Evolutionary conservation across 2,329 filamentous ascomycete species (phyloP).

Genomic region (Arthroderma sp.): DNA sequence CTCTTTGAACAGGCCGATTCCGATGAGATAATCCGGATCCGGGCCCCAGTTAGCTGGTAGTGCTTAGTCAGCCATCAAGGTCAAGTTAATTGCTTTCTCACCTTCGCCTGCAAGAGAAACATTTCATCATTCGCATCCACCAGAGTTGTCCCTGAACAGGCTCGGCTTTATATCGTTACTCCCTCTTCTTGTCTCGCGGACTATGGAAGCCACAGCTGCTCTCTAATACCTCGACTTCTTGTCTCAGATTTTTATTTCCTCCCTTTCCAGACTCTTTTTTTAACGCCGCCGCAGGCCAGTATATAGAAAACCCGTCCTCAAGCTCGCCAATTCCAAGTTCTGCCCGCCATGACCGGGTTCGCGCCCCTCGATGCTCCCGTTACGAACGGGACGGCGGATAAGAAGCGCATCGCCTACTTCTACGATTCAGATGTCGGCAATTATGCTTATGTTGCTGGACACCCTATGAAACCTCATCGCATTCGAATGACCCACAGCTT

Average conservation of each 20-base stretch:
- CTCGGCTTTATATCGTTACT: not conserved
- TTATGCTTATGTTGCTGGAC: constrained; percentile 79
- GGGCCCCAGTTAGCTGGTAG: not conserved
- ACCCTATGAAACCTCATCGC: constrained; percentile 56
- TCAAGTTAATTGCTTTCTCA: not conserved
- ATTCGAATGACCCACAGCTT: constrained; percentile 55
- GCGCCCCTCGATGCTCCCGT: constrained; percentile 44
- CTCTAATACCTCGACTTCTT: not conserved
- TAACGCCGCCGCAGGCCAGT: not conserved
- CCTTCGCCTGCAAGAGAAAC: not conserved
- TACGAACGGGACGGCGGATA: constrained; percentile 40
- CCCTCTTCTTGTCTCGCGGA: not conserved
- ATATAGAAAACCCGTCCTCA: not conserved
- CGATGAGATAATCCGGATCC: not conserved
- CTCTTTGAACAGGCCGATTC: not conserved
- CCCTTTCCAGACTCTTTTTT: not conserved
- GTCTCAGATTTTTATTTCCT: not conserved
- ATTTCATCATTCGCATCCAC: not conserved
- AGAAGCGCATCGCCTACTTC: constrained; percentile 91
- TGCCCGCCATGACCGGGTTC: constrained; percentile 39
- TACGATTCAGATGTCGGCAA: constrained; percentile 98
- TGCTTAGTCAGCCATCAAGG: not conserved
- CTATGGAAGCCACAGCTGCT: not conserved
- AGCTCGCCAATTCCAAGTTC: not conserved
- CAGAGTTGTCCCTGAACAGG: not conserved